Conservation (phyloP, 1,139 yeast species). For the Blastobotrys capitulatus region DNA sequence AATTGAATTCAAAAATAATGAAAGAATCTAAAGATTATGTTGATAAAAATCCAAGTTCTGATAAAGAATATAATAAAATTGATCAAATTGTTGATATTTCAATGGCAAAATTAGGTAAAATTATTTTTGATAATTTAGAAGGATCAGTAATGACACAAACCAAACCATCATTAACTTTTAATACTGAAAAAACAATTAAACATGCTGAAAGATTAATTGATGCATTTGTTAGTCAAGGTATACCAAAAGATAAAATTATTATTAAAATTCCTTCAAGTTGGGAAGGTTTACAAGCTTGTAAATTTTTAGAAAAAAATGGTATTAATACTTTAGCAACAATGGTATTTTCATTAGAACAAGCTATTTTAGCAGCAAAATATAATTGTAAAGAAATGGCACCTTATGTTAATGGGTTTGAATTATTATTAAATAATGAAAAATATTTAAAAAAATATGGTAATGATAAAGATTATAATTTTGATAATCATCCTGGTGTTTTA, state of each 20-base stretch:
- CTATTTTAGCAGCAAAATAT: constrained; percentile 21
- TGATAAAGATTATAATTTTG: neutral
- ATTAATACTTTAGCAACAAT: constrained; percentile 32
- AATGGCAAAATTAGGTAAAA: constrained; percentile 29
- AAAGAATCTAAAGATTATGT: constrained; percentile 10
- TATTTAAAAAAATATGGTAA: constrained; percentile 19
- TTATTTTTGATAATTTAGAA: constrained; percentile 25
- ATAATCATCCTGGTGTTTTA: constrained; percentile 27
- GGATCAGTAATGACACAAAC: constrained; percentile 31
- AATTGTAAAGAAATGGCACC: constrained; percentile 31
- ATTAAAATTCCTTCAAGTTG: constrained; percentile 33
- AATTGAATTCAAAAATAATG: constrained; percentile 4
- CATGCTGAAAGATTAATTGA: constrained; percentile 27
- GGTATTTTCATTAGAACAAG: constrained; percentile 31
- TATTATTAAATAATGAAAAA: constrained; percentile 24
- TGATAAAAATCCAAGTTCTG: neutral
- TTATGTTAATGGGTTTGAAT: constrained; percentile 28
- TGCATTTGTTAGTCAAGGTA: constrained; percentile 31
- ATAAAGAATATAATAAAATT: neutral
- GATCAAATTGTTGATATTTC: constrained; percentile 10
- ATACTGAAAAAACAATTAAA: constrained; percentile 23
- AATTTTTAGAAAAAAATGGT: constrained; percentile 20
- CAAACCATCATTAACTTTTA: constrained; percentile 23
- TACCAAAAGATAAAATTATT: constrained; percentile 28
- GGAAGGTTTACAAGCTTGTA: constrained; percentile 32